phyloP scores from a whole-genome alignment of 2,329 filamentous ascomycete species.

The Botrytis medusae region DNA sequence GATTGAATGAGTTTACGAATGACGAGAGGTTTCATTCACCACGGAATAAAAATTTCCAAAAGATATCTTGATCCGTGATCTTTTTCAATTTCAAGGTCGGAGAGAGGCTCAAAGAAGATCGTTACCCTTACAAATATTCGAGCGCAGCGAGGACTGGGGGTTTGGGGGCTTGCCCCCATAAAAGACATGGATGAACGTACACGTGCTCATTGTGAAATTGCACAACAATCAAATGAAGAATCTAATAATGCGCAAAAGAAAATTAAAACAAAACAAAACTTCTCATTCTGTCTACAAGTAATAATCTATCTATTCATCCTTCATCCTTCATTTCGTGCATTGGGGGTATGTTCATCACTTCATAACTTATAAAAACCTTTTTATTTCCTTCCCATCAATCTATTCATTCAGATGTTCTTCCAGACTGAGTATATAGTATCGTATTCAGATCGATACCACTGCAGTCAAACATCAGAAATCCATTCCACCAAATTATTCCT shows the following conservation, averaged over 20 bases:
- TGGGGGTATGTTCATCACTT: slow-evolving; percentile 16
- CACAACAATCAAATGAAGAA: neutral
- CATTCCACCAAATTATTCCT: slow-evolving; percentile 5
- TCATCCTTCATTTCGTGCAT: slow-evolving; percentile 12
- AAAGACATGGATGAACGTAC: neutral
- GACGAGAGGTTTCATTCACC: neutral
- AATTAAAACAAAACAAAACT: neutral
- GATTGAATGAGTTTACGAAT: neutral
- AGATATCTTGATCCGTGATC: neutral
- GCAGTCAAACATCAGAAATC: neutral
- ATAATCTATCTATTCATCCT: slow-evolving; percentile 10
- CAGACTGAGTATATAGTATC: neutral
- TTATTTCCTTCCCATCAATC: slow-evolving; percentile 11
- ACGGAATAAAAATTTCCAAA: neutral
- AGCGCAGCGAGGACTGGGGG: neutral
- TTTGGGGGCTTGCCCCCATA: neutral
- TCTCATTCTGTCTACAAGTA: neutral
- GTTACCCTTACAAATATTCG: neutral
- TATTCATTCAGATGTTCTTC: neutral
- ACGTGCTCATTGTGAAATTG: neutral
- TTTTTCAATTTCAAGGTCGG: neutral
- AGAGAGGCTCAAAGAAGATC: neutral
- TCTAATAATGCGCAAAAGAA: neutral
- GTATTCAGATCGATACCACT: neutral
- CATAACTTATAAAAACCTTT: slow-evolving; percentile 17